These are phyloP conservation scores for Sarocladium strictum DNA, from an alignment of 2,329 filamentous ascomycete species.

Conservation along the genomic window DNA sequence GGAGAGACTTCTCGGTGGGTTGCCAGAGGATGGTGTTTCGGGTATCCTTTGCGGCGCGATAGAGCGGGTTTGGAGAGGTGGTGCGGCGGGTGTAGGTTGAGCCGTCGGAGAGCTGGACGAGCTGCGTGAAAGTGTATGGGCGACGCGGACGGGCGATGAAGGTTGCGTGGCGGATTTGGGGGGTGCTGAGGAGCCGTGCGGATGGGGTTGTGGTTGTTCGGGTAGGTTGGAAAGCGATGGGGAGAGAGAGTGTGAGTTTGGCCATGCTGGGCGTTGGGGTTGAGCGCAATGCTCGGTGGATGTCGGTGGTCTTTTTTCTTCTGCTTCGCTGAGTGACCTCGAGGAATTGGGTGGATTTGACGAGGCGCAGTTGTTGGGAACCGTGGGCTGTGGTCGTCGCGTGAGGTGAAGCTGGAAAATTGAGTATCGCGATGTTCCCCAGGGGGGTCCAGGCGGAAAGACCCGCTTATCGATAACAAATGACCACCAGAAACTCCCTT, in stretches of 20 bases:
- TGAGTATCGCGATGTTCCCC: conserved; percentile 6
- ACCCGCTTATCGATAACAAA: conserved; percentile 10
- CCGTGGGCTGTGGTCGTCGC: background rate
- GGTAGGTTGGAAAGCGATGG: conserved; percentile 1
- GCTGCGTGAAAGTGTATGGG: conserved; percentile 95
- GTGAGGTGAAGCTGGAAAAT: conserved; percentile 9
- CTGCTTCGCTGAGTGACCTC: too few relatives aligned
- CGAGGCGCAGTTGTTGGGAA: conserved; percentile 19
- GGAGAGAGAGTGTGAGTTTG: conserved; percentile 17
- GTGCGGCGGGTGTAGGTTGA: conserved; percentile 76
- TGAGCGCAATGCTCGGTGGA: conserved; percentile 18
- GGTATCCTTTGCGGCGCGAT: conserved; percentile 68
- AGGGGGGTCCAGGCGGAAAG: conserved; percentile 2
- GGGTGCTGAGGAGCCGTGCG: conserved; percentile 25
- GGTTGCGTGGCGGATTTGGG: conserved; percentile 72
- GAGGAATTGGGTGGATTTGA: too few relatives aligned
- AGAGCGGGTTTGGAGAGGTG: conserved; percentile 60
- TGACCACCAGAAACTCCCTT: background rate
- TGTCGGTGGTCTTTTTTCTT: too few relatives aligned
- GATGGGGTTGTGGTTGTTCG: conserved; percentile 16
- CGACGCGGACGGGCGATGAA: conserved; percentile 83
- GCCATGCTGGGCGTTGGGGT: conserved; percentile 22
- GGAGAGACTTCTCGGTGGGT: conserved; percentile 70
- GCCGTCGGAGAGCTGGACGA: conserved; percentile 88
- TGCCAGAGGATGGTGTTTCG: conserved; percentile 91